These are phyloP conservation scores for Achlya hypogyna DNA, from an alignment of 352 stramenopile genomes.

Conservation along the genomic window DNA sequence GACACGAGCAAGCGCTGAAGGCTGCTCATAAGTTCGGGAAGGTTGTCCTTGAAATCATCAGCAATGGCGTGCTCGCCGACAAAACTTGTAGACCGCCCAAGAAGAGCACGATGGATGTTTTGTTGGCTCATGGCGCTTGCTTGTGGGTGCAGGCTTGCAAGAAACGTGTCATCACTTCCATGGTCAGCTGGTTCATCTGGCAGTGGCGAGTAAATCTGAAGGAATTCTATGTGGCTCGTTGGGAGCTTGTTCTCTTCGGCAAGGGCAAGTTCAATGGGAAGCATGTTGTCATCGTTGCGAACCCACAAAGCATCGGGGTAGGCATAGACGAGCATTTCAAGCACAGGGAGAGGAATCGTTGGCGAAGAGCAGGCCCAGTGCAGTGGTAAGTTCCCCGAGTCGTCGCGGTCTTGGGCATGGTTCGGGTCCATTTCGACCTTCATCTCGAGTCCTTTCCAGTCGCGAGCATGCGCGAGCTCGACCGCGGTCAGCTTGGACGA, in stretches of 20 bases:
- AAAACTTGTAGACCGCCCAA: not conserved
- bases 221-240: not conserved
- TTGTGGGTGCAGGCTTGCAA: not conserved
- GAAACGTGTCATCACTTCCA: not conserved
- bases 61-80: not conserved
- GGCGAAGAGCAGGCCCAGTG: slow-evolving; percentile 14
- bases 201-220: not conserved
- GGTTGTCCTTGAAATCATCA: slow-evolving; percentile 22
- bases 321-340: not conserved
- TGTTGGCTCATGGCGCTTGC: not conserved
- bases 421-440: not conserved
- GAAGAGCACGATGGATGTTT: not conserved
- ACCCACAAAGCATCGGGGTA: not conserved
- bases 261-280: not conserved
- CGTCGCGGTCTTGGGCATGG: not conserved
- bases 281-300: not conserved
- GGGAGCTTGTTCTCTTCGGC: not conserved
- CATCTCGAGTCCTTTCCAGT: slow-evolving; percentile 1
- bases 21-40: slow-evolving; percentile 56
- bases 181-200: not conserved
- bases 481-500: not conserved
- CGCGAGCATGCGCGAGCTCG: not conserved
- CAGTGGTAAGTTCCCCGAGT: slow-evolving; percentile 5
- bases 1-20: slow-evolving; percentile 45
- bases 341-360: not conserved